phyloP scores from a whole-genome alignment of 2,329 filamentous ascomycete species.

The Colletotrichum eremochloae region DNA sequence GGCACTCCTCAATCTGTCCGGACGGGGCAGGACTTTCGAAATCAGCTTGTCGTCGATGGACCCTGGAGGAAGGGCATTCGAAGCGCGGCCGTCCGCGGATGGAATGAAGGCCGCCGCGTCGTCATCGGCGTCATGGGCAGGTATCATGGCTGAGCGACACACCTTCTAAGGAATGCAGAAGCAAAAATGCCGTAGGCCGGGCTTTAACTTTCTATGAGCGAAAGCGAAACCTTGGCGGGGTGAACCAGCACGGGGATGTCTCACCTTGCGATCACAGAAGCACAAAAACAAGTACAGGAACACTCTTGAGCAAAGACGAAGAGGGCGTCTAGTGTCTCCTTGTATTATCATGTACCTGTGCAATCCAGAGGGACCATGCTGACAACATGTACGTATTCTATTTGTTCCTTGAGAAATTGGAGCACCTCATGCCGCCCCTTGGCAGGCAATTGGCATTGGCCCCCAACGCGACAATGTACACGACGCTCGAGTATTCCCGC shows the following conservation, averaged over 20 bases:
- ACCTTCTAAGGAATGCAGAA: background rate
- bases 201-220: background rate
- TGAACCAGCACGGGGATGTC: constrained; percentile 18
- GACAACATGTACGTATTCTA: background rate
- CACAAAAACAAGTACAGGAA: background rate
- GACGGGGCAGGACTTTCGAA: constrained; percentile 25
- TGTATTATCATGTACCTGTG: background rate
- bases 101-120: constrained; percentile 13
- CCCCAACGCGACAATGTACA: constrained; percentile 10
- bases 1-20: constrained; percentile 16
- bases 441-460: constrained; percentile 9
- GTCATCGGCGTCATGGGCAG: constrained; percentile 29
- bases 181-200: background rate
- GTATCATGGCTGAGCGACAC: constrained; percentile 19
- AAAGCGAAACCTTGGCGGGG: constrained; percentile 14
- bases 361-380: background rate
- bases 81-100: constrained; percentile 20
- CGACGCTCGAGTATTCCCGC: constrained; percentile 5
- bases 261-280: constrained; percentile 21
- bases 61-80: constrained; percentile 25
- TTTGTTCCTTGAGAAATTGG: constrained; percentile 7
- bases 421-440: constrained; percentile 1
- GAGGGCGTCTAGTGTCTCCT: constrained; percentile 6
- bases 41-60: constrained; percentile 34
- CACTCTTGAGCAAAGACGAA: background rate